Percentiles rank a stretch among this genome's conserved stretches.
These are phyloP conservation scores for Phytophthora hibernalis DNA, from an alignment of 352 stramenopile genomes.

Conservation along the genomic window DNA sequence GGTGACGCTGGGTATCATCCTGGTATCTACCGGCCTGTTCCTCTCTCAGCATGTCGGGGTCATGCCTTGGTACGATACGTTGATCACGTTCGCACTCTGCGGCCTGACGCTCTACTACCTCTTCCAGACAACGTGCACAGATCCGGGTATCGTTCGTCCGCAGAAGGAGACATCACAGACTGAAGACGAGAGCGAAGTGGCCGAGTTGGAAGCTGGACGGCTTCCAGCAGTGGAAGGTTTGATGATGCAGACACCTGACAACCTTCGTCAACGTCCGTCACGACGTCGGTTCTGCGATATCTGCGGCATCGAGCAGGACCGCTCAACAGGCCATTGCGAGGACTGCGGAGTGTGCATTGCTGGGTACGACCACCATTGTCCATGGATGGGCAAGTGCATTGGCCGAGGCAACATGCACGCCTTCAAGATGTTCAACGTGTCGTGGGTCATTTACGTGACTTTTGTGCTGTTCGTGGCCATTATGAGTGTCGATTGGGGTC, in stretches of 20 bases:
- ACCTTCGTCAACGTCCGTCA: conserved; percentile 13
- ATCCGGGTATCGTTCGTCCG: conserved; percentile 71
- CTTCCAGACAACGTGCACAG: conserved; percentile 72
- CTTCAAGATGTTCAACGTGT: conserved; percentile 91
- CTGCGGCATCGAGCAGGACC: conserved; percentile 64
- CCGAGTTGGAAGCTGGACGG: conserved; percentile 33
- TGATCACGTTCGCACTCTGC: conserved; percentile 67
- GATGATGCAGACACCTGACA: conserved; percentile 13
- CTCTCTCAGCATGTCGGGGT: conserved; percentile 58
- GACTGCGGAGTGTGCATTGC: conserved; percentile 94
- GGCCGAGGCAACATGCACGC: conserved; percentile 90
- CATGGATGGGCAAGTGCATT: conserved; percentile 96
- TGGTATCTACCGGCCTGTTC: conserved; percentile 67
- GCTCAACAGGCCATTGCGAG: conserved; percentile 89
- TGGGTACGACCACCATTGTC: conserved; percentile 92
- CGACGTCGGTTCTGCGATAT: conserved; percentile 71
- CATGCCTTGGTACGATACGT: conserved; percentile 64
- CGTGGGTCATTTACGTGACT: conserved; percentile 84
- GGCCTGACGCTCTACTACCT: conserved; percentile 71
- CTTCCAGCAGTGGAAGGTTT: not conserved
- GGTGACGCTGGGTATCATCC: conserved; percentile 68
- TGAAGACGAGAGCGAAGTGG: conserved; percentile 27
- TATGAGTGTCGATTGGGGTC: conserved; percentile 59
- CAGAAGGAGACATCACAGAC: conserved; percentile 24
- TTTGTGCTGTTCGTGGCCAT: conserved; percentile 79